Base-by-base conservation (phyloP, 176 grass and related monocot species). In the Lolium rigidum region DNA sequence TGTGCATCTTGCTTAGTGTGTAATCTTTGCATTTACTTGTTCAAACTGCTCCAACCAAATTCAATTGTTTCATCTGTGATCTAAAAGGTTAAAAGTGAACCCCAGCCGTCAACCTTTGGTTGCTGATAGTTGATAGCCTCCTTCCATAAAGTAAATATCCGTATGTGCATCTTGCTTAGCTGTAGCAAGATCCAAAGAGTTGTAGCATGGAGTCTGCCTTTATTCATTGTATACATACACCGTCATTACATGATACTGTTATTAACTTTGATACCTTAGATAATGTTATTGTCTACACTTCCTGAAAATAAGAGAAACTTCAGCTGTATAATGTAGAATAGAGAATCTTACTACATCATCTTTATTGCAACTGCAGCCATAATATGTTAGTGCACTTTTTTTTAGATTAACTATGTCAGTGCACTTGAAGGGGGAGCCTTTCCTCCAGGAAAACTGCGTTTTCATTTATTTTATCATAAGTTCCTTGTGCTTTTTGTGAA, bases 31-130 rank as follows among this genome's bases (percentile, higher is more conserved):
- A 74, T 41, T 76, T 39, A 50, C 11, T 73, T 79, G 14, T 71
- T 79, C 81, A 41, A 79, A 72, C 64, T 51, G 28, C 28, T 31
- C 28, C 28, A 31, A 52, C 50, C 13, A 78, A 79, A 71, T 62
- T 17, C 22, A 21, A 59, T 21, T 62, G 26, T 77, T 3, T 38
- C 59, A 86, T 31, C 28, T 61, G 3, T 86, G 16, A 77, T 25
- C 37, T 21, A 72, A 50, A 17, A 44, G 58, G 26, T 24, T 0
- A 18, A 80, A 39, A 43, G 17, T 25, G 20, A 12, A 49, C 10
- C 48, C 52, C 16, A 18, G 6, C 52, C 52, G 13, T 18, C 6
- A 6, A n/a, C 60, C 1, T 78, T 50, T 44, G 66, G n/a, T 56
- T 4, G 31, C 48, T 26, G 69, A 77, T 12, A 22, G n/a, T 38